phyloP scores from a whole-genome alignment of 441 rosid species.

The Raphanus hybrid region DNA sequence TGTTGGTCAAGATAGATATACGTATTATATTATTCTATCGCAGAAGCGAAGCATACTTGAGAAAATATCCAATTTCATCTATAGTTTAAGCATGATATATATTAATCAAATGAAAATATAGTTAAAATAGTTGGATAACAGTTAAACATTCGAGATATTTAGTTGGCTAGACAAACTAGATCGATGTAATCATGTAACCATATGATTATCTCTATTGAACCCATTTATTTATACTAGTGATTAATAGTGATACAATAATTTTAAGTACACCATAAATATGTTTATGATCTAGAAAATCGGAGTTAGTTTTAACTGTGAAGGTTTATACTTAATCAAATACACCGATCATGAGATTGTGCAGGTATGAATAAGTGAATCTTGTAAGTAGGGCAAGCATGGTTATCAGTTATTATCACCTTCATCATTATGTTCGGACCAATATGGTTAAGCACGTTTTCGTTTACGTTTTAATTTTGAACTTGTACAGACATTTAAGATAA shows the following conservation, averaged over 20 bases:
- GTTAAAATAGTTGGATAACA: not conserved
- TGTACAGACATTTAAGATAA: not conserved
- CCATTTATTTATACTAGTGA: not conserved
- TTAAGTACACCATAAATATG: not conserved
- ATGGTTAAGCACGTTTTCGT: constrained; percentile 3
- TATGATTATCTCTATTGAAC: not conserved
- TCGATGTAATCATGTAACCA: not conserved
- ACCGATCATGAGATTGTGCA: constrained; percentile 15
- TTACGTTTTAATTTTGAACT: not conserved
- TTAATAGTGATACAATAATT: not conserved
- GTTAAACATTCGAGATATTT: not conserved
- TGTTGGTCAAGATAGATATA: constrained; percentile 13
- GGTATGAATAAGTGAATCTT: constrained; percentile 36
- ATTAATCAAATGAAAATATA: not conserved
- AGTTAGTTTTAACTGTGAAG: not conserved
- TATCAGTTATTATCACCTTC: constrained; percentile 11
- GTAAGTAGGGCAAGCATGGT: constrained; percentile 44
- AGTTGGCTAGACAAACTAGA: not conserved
- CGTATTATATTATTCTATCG: not conserved
- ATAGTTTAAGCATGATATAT: not conserved
- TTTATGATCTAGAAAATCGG: not conserved
- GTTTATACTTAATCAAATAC: constrained; percentile 4
- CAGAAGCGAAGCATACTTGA: not conserved
- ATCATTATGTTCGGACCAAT: constrained; percentile 35
- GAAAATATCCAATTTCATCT: not conserved